Evolutionary conservation across 495 filamentous ascomycete species (phyloP).

Genomic region (Daldinia childiae): DNA sequence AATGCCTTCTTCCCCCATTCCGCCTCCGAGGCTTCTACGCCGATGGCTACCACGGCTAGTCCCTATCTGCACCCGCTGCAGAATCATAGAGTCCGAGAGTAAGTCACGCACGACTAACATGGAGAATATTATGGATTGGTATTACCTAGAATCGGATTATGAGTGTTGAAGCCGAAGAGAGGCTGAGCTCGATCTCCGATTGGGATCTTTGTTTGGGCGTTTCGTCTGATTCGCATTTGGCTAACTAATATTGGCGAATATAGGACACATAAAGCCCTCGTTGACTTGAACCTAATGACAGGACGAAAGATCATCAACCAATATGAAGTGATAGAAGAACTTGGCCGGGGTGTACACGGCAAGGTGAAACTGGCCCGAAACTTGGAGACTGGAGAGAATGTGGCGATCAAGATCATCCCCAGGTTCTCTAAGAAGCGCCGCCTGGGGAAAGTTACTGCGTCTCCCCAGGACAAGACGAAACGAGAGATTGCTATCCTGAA

Average conservation of each 20-base stretch:
- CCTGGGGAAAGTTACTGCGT: conserved; percentile 74
- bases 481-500: conserved; percentile 97
- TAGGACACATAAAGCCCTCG: conserved; percentile 85
- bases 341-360: conserved; percentile 93
- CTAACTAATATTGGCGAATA: conserved; percentile 15
- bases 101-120: conserved; percentile 41
- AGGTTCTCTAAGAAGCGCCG: conserved; percentile 92
- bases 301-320: conserved; percentile 96
- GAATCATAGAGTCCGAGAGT: conserved; percentile 70
- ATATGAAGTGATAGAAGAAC: conserved; percentile 95
- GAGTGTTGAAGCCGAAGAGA: background rate
- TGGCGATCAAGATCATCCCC: conserved; percentile 98
- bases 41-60: conserved; percentile 54
- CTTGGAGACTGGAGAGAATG: conserved; percentile 76
- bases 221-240: background rate
- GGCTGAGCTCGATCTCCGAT: conserved; percentile 9
- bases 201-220: conserved; percentile 6
- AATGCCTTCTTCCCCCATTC: conserved; percentile 49
- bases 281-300: conserved; percentile 85
- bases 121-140: background rate
- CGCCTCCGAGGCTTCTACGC: conserved; percentile 60
- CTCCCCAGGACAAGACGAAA: conserved; percentile 91
- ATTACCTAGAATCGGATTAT: background rate
- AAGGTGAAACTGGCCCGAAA: conserved; percentile 95
- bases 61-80: conserved; percentile 71